Base-by-base conservation (phyloP, 352 stramenopile genomes). In the Phytophthora pseudosyringae region DNA sequence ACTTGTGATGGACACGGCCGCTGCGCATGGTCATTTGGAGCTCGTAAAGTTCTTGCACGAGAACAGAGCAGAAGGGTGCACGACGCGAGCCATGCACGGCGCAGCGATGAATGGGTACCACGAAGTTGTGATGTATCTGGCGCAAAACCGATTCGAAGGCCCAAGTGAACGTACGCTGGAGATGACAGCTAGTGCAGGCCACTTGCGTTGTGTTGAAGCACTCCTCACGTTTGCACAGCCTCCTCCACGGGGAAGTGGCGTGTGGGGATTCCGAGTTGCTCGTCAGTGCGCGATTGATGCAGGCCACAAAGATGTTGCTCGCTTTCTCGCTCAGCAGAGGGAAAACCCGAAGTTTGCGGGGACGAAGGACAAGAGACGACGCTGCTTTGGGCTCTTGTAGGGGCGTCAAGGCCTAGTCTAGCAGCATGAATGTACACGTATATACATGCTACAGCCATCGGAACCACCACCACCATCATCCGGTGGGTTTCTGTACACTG, bases 1-100 rank as follows among this genome's bases (percentile, higher is more conserved):
- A 11, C 44, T 73, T 18, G 68, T 76, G 11, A 68, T 76, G 58
- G 63, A 76, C 36, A 71, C 54, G n/a, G 69, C 69, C 29, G 69
- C 69, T 25, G 51, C 51, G 1, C 59, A 73, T 13, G 69, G 69
- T 25, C 61, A 71, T 46, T 43, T 74, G 16, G 48, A 58, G 15
- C 38, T 77, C 1, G 65, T 77, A 3, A 58, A 16, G 29, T 68
- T 68, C 29, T 45, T 77, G 8, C 59, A 77, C 29, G 46, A 66
- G 5, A 58, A 68, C 21, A 40, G 69, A 21, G 43, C 18, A n/a
- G 64, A 77, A 54, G 64, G 59, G 3, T 74, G 64, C 41, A 77
- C 64, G 3, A 61, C 46, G 12, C 31, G 52, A 36, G 69, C 64
- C 1, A 74, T 77, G 45, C 59, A 77, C 36, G 59, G 59, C 0